phyloP scores from a whole-genome alignment of 2,329 filamentous ascomycete species.

The Arthroderma uncinatum region DNA sequence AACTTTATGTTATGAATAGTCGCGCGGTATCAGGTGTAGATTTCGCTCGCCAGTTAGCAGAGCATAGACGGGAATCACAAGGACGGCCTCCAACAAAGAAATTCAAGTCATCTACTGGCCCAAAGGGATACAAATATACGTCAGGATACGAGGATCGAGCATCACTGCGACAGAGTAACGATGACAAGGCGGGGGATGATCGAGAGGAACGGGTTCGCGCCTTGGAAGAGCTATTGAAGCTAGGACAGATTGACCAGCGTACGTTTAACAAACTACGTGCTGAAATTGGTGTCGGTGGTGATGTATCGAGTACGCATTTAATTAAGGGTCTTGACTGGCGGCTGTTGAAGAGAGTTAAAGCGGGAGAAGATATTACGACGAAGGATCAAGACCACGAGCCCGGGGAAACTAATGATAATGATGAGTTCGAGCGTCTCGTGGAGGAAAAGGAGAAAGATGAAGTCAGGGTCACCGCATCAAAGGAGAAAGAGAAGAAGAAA shows the following conservation, averaged over 20 bases:
- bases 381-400: constrained; percentile 7
- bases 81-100: constrained; percentile 54
- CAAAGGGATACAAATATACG: constrained; percentile 70
- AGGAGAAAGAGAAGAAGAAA: constrained; percentile 40
- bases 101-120: constrained; percentile 61
- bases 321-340: constrained; percentile 87
- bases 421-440: constrained; percentile 42
- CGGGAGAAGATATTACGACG: constrained; percentile 44
- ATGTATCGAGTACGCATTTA: constrained; percentile 68
- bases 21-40: constrained; percentile 57
- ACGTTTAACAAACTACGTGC: constrained; percentile 65
- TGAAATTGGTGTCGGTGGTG: constrained; percentile 67
- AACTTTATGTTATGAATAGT: constrained; percentile 30
- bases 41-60: constrained; percentile 75
- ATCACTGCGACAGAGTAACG: constrained; percentile 47
- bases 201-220: constrained; percentile 58
- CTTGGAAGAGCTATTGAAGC: constrained; percentile 68
- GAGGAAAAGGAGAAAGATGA: constrained; percentile 29
- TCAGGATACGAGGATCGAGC: constrained; percentile 77
- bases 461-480: constrained; percentile 20
- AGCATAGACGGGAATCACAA: constrained; percentile 48
- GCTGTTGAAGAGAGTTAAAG: constrained; percentile 41
- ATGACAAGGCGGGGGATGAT: constrained; percentile 32
- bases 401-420: constrained; percentile 29
- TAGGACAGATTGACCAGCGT: constrained; percentile 68